Evolutionary conservation across 2,329 filamentous ascomycete genomes (phyloP), one percentile per base, ranked within the genome.

Genomic region (Venturia aucupariae): DNA sequence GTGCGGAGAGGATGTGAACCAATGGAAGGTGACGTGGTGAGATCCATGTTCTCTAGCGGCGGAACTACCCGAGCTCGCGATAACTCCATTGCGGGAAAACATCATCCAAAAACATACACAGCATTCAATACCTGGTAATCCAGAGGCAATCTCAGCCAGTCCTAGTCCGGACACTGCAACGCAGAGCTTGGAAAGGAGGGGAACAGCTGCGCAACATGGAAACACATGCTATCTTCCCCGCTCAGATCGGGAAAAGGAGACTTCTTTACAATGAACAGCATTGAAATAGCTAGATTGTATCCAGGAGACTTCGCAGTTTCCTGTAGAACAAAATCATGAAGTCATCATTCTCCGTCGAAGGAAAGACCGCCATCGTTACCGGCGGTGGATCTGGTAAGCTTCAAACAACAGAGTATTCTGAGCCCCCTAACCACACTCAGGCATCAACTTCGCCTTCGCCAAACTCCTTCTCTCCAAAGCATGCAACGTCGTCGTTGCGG

Each of bases 401-500:
- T 11, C 24, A 44, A 48, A n/a, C 32, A 22, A 30, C 41, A 42
- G 19, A 11, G 6, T 48, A 22, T 48, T 42, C 41, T n/a, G 15
- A 15, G 11, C 5, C 39, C 22, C 19, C 24, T 39, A 55, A 35
- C n/a, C 38, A 5, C 19, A 17, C 0, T n/a, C 66, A 81, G 79
- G 79, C 19, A 81, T 81, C 68, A 79, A 78, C 68, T 74, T 76
- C 66, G 75, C 69, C 67, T 81, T 82, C 68, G 75, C 79, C 17
- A 69, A 72, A n/a, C 70, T 80, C 2, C 76, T 82, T 10, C 75
- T 81, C 27, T 71, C 73, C 0, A 69, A 70, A 13, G 74, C 75
- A 65, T 81, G 78, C 73, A 80, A 77, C 65, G 79, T 81, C 46
- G 69, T 82, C 42, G 71, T 81, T 61, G 79, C 78, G n/a, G 80